Evolutionary conservation across 2,329 filamentous ascomycete species (phyloP).

Genomic region (Fusarium sp.): DNA sequence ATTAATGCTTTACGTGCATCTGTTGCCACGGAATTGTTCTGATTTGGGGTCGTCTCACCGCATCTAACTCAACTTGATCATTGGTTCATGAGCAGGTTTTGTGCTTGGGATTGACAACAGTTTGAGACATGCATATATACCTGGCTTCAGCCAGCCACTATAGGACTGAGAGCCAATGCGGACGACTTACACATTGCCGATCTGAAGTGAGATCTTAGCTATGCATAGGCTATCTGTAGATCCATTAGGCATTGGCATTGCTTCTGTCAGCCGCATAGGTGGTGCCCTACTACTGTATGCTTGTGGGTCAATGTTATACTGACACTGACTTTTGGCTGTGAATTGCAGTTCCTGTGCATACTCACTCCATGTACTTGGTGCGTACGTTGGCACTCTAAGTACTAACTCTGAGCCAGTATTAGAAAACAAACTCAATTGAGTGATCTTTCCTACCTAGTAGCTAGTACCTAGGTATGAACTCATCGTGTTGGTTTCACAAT

Average conservation of each 20-base stretch:
- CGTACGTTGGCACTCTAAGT: not conserved
- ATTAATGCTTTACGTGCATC: not conserved
- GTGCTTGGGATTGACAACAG: not conserved
- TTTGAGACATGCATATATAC: constrained; percentile 12
- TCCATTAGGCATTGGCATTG: not conserved
- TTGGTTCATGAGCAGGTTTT: not conserved
- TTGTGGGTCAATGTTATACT: too few relatives aligned
- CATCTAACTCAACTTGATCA: not conserved
- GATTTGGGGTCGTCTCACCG: not conserved
- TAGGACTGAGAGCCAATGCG: not conserved
- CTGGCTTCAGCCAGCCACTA: not conserved
- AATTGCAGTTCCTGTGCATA: not conserved
- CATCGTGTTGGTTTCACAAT: not conserved
- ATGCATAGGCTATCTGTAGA: not conserved
- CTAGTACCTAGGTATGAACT: too few relatives aligned
- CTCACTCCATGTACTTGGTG: not conserved
- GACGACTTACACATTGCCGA: not conserved
- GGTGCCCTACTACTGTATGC: too few relatives aligned
- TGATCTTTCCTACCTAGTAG: too few relatives aligned
- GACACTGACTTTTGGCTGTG: not conserved
- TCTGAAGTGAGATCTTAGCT: not conserved
- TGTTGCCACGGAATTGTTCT: not conserved
- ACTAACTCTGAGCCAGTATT: not conserved
- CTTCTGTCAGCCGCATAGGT: not conserved
- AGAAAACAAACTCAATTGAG: not conserved